Conservation (phyloP, 2,329 filamentous ascomycete species). For the Ramichloridium luteum region DNA sequence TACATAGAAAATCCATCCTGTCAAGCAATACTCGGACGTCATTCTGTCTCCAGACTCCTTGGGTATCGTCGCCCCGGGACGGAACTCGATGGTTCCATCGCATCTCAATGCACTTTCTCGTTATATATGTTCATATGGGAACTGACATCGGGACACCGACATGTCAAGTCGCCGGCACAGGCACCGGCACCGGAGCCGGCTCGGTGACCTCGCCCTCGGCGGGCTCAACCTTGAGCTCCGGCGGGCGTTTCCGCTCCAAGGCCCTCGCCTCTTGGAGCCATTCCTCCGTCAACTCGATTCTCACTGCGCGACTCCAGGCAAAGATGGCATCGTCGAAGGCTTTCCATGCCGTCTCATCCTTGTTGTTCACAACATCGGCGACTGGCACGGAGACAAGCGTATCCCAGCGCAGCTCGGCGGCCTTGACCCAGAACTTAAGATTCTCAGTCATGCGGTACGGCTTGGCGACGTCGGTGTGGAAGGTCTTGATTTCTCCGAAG, state of each 20-base stretch:
- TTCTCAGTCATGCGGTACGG: conserved; percentile 92
- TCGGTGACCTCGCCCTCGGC: conserved; percentile 6
- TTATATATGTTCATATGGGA: too few species aligned
- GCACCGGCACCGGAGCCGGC: too few species aligned
- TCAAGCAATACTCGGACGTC: too few species aligned
- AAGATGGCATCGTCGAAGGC: conserved; percentile 74
- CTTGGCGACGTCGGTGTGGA: conserved; percentile 86
- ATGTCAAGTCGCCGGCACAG: too few species aligned
- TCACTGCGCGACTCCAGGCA: conserved; percentile 69
- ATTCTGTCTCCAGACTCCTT: too few species aligned
- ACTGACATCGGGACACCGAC: too few species aligned
- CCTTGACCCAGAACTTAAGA: conserved; percentile 90
- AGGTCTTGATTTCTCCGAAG: conserved; percentile 79
- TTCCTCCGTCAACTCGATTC: conserved; percentile 71
- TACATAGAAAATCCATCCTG: too few species aligned
- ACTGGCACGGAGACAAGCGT: conserved; percentile 72
- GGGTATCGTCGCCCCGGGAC: too few species aligned
- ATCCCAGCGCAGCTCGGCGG: conserved; percentile 88
- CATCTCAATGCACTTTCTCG: too few species aligned
- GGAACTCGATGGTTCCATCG: too few species aligned
- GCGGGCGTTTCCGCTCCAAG: conserved; percentile 14
- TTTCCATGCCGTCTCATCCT: conserved; percentile 53
- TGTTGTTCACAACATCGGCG: conserved; percentile 71
- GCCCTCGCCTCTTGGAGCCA: conserved; percentile 35
- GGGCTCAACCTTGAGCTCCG: conserved; percentile 21